Base-by-base conservation (phyloP, 352 stramenopile genomes). In the Phytophthora ohioensis region DNA sequence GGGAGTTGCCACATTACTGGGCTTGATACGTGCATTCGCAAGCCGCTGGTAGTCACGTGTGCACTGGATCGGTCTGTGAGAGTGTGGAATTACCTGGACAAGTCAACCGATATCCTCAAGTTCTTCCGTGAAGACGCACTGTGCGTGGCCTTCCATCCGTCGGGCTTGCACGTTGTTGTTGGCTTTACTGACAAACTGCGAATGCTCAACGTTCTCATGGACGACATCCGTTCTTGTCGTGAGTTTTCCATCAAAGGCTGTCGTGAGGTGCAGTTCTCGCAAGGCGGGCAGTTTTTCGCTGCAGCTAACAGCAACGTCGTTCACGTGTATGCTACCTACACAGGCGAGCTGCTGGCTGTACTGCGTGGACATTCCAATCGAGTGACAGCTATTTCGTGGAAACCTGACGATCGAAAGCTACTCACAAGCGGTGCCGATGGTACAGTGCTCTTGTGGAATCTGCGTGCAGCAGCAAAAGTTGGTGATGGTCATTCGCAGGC, bases 41-140 rank as follows among this genome's bases (percentile, higher is more conserved):
- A 98, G 63, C 94, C 94, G 3, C 74, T 98, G 3, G 76, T 97
- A 8, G 92, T 91, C 2, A 98, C 95, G 3, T 98, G 88, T 53
- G 93, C 90, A 3, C 73, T 97, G 4, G 96, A 99, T 74, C 86
- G 89, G 45, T 97, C 92, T 0, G 82, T 99, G 13, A 85, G 94
- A 35, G 78, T 98, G 27, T 98, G 95, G 95, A 98, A 99, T 75
- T 98, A 98, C 73, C 49, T 97, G 42, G 91, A 97, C 64, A 94
- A 97, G 59, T 91, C 82, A 32, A 90, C 89, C 1, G 94, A 98
- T 55, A 92, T 98, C 46, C 85, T 94, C 72, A 97, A 97, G 56
- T 81, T 86, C 52, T 98, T 98, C 73, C 88, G 88, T 39, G 95
- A 98, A 57, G 92, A 98, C 48, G 85, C 91, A 13, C 79, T 89